A percentile compares a stretch with the other conserved stretches of the same genome.
These are phyloP conservation scores for Pseudonitzschia delicatissima DNA, from an alignment of 108 stramenopile species.

Conservation along the genomic window DNA sequence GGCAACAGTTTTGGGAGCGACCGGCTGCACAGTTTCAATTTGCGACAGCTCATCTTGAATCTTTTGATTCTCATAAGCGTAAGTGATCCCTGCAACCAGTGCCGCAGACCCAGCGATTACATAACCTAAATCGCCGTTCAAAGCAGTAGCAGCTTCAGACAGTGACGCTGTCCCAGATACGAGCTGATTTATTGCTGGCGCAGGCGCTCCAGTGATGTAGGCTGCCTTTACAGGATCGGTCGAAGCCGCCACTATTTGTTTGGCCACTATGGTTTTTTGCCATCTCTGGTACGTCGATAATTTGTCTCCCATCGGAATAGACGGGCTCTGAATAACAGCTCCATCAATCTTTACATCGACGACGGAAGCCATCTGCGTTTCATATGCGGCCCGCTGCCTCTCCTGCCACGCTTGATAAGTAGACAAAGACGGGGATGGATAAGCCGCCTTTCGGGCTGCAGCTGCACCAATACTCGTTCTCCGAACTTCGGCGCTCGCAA, in stretches of 20 bases:
- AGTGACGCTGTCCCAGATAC: slow-evolving; percentile 3
- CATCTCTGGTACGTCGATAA: slow-evolving; percentile 11
- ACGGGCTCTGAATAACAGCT: not conserved
- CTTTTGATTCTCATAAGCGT: not conserved
- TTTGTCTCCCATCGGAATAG: slow-evolving; percentile 2
- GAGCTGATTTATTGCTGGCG: slow-evolving; percentile 5
- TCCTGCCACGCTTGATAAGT: slow-evolving; percentile 5
- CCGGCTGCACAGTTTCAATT: not conserved
- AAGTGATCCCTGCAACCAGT: not conserved
- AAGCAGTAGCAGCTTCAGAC: not conserved
- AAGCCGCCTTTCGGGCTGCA: not conserved
- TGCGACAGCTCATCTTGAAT: not conserved
- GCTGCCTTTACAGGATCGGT: slow-evolving; percentile 2
- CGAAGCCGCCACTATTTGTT: not conserved
- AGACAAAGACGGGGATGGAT: slow-evolving; percentile 2
- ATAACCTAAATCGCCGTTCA: not conserved
- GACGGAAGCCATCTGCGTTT: not conserved
- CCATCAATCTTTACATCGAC: too few relatives aligned
- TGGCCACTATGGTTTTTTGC: slow-evolving; percentile 1
- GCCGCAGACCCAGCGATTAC: not conserved
- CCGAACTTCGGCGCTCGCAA: not conserved
- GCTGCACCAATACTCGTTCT: not conserved
- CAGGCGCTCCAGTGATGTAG: slow-evolving; percentile 1
- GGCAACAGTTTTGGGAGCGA: not conserved
- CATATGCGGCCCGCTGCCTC: not conserved